A percentile compares a stretch with the other conserved stretches of the same genome.
These are phyloP conservation scores for Alternaria postmessia DNA, from an alignment of 2,329 filamentous ascomycete species.

Conservation along the genomic window DNA sequence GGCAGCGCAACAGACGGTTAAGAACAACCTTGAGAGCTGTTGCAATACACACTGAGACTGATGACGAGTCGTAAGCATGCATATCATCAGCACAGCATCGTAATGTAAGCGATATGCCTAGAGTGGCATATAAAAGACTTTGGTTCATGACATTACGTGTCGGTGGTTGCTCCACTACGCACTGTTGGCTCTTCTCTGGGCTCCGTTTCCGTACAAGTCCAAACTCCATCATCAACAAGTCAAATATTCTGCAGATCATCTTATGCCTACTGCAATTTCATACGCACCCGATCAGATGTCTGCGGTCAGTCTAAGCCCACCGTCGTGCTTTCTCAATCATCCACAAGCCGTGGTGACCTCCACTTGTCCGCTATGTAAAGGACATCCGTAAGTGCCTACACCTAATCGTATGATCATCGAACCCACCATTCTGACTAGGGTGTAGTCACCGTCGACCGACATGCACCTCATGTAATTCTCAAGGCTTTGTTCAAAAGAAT, in stretches of 20 bases:
- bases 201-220: neutral
- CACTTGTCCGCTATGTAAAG: slow-evolving; percentile 1
- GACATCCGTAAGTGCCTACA: neutral
- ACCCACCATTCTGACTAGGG: neutral
- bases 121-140: neutral
- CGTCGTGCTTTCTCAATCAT: neutral
- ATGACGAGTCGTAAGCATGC: slow-evolving; percentile 1
- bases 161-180: neutral
- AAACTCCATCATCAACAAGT: neutral
- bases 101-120: neutral
- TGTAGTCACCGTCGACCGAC: neutral
- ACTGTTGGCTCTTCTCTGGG: neutral
- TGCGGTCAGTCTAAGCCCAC: neutral
- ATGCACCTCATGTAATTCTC: neutral
- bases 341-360: slow-evolving; percentile 1
- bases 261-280: neutral
- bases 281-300: neutral
- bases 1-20: neutral
- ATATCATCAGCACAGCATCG: neutral
- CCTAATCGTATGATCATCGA: neutral
- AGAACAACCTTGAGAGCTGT: neutral
- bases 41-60: neutral
- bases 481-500: slow-evolving; percentile 1
- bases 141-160: neutral
- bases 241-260: neutral